Evolutionary conservation across 768 basidiomycete species (phyloP), one percentile per base, ranked within the genome.

Genomic region (Leucocoprinus leucothites): DNA sequence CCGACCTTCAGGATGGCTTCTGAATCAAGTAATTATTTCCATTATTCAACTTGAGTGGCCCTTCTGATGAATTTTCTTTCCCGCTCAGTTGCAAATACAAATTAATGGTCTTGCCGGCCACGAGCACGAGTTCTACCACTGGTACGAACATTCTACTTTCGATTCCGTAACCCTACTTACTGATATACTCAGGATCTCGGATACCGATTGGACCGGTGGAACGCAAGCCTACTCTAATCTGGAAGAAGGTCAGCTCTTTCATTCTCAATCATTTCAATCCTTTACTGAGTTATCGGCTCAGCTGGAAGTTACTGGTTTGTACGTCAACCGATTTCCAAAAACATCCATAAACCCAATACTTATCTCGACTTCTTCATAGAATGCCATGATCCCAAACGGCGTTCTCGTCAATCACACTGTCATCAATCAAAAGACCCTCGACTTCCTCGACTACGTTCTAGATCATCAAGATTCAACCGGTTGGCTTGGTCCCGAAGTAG

Each of bases 241-340:
- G 18, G 75, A 77, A 65, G 75, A 76, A 69, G 75, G 75, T 74
- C 26, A 19, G 48, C 19, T 21, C 11, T 2, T n/a, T n/a, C n/a
- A n/a, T 28, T 22, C 1, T 13, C 3, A 25, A 9, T n/a, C 16
- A 13, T 18, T 48, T n/a, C 18, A 19, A 4, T 28, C 13, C 19
- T 18, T 19, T 1, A 21, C 34, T 34, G 18, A 48, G 28, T 22
- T 5, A 3, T 21, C 35, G 26, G 42, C 3, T 9, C 46, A 82
- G 81, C 80, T 58, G 80, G 80, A 46, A 81, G 79, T 64, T 82
- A 82, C 59, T 81, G 79, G 81, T 82, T 80, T 76, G 80, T 77
- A 57, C 46, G 77, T 75, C 9, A 8, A 26, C 34, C 38, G 38
- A 38, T 38, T 38, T n/a, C 38, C 38, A n/a, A 38, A 4, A 3